Evolutionary conservation across 768 basidiomycete species (phyloP).

Genomic region (Russula olivacea): DNA sequence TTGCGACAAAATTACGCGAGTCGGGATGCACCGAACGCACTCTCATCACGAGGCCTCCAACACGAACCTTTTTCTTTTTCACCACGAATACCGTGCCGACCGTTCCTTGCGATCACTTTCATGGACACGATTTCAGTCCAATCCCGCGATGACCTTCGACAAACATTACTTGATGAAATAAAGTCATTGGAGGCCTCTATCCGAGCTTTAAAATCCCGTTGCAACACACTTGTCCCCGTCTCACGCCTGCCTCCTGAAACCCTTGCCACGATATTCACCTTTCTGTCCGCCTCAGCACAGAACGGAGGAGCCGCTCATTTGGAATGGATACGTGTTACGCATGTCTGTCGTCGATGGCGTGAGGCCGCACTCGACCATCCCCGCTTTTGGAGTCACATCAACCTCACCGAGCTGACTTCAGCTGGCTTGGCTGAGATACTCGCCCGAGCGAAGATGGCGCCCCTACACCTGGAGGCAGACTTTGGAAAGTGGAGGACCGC

Average conservation of each 20-base stretch:
- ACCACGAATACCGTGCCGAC: background rate
- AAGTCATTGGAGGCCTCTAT: background rate
- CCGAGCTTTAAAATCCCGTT: background rate
- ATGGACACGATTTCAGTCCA: background rate
- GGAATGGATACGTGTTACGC: background rate
- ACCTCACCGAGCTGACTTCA: too few species aligned
- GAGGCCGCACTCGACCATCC: too few species aligned
- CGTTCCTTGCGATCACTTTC: too few species aligned
- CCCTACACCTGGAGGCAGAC: constrained; percentile 5
- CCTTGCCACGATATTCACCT: background rate
- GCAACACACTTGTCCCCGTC: background rate
- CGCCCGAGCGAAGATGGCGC: background rate
- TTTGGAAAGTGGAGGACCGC: too few species aligned
- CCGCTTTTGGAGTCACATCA: too few species aligned
- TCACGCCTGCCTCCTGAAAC: background rate
- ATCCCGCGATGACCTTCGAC: background rate
- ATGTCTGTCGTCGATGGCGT: too few species aligned
- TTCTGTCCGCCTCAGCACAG: background rate
- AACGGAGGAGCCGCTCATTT: background rate
- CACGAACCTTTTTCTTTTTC: too few species aligned
- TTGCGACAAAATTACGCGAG: too few species aligned
- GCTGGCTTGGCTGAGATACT: too few species aligned
- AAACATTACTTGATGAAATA: constrained; percentile 1
- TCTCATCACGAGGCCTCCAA: too few species aligned
- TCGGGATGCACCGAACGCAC: too few species aligned